Evolutionary conservation across 108 stramenopile species (phyloP).

Genomic region (Skeletonema marinoi): DNA sequence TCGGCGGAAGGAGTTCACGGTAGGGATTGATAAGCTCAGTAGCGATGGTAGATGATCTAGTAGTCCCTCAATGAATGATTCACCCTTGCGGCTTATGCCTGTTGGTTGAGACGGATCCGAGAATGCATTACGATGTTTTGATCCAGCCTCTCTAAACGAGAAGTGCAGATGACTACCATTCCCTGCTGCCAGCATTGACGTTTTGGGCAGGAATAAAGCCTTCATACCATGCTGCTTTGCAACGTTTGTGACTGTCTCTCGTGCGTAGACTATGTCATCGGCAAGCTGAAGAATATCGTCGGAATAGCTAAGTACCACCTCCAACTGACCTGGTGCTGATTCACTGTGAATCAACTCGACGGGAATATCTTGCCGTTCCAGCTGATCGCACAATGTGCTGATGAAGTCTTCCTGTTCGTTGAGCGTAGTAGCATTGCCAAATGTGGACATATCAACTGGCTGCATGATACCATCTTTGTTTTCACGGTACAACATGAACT

Average conservation of each 20-base stretch:
- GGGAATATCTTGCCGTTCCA: slow-evolving; percentile 65
- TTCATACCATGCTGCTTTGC: slow-evolving; percentile 55
- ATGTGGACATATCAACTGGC: slow-evolving; percentile 66
- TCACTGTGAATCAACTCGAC: slow-evolving; percentile 76
- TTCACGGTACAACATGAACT: slow-evolving; percentile 59
- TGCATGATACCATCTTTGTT: slow-evolving; percentile 19
- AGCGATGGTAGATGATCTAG: slow-evolving; percentile 67
- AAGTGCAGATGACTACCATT: slow-evolving; percentile 83
- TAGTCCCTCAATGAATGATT: slow-evolving; percentile 79
- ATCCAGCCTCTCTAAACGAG: slow-evolving; percentile 50
- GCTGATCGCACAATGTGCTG: slow-evolving; percentile 59
- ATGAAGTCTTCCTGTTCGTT: slow-evolving; percentile 82
- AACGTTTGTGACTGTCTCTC: slow-evolving; percentile 72
- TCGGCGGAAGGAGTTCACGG: slow-evolving; percentile 76
- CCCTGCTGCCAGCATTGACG: slow-evolving; percentile 60
- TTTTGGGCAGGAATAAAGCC: slow-evolving; percentile 80
- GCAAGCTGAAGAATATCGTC: slow-evolving; percentile 61
- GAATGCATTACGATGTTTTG: slow-evolving; percentile 37
- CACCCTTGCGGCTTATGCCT: slow-evolving; percentile 47
- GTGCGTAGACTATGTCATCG: slow-evolving; percentile 66
- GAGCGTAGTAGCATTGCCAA: slow-evolving; percentile 62
- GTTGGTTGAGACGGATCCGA: slow-evolving; percentile 19
- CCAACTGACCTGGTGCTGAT: slow-evolving; percentile 78
- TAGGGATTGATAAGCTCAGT: slow-evolving; percentile 70
- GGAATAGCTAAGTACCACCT: slow-evolving; percentile 70